Conservation (phyloP, 1,284 basidiomycete species). For the Ganoderma boninense region DNA sequence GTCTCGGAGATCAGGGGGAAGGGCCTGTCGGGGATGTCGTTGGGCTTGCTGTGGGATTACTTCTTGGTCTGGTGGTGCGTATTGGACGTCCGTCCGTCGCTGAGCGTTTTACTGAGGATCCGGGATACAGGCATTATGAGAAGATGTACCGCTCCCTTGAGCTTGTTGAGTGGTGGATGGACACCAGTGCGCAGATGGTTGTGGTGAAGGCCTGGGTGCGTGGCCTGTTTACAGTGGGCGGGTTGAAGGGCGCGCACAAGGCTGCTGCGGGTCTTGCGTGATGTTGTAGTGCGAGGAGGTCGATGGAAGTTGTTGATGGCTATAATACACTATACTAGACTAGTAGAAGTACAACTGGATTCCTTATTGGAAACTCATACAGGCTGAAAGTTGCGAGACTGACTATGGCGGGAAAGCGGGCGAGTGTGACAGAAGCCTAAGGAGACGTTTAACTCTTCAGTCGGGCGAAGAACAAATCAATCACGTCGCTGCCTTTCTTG, state of each 20-base stretch:
- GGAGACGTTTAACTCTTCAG: constrained; percentile 44
- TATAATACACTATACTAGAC: constrained; percentile 28
- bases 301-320: background rate
- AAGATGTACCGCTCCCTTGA: constrained; percentile 59
- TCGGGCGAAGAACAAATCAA: constrained; percentile 63
- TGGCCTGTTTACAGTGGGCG: constrained; percentile 61
- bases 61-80: constrained; percentile 74
- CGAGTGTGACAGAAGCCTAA: too few species aligned
- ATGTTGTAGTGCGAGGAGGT: background rate
- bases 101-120: constrained; percentile 16
- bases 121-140: constrained; percentile 62
- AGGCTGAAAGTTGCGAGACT: background rate
- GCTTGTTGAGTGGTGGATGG: constrained; percentile 70
- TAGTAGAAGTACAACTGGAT: constrained; percentile 20
- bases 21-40: constrained; percentile 55
- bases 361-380: constrained; percentile 7
- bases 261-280: constrained; percentile 73
- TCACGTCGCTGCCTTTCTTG: constrained; percentile 50
- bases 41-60: constrained; percentile 60
- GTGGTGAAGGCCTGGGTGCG: constrained; percentile 73
- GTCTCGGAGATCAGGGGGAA: constrained; percentile 55
- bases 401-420: background rate
- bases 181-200: constrained; percentile 67
- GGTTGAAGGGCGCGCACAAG: constrained; percentile 69
- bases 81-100: background rate